Base-by-base conservation (phyloP, 345 rosid species). In the Kernera saxatilis region DNA sequence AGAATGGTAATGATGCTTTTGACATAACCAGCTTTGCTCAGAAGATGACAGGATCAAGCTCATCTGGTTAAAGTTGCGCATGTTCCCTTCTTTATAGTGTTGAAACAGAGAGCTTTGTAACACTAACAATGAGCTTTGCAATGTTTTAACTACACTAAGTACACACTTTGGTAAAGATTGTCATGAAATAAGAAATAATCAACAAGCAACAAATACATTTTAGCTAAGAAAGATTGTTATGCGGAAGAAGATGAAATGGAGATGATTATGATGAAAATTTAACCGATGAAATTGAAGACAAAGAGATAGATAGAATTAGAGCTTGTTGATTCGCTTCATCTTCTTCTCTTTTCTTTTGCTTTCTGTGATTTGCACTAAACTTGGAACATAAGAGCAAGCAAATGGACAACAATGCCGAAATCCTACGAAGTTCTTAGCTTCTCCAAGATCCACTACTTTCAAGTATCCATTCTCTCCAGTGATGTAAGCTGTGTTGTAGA, bases 21-120 rank as follows among this genome's bases (percentile, higher is more conserved):
- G 88, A 90, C 83, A 78, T 90, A 22, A 78, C 63, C 56, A 80
- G 75, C 71, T 92, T 92, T 71, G 70, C 83, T 2, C 45, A 67
- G 37, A 77, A 72, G 79, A 33, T 74, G 69, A 32, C 39, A 51
- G 3, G 17, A n/a, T n/a, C n/a, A n/a, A n/a, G n/a, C n/a, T n/a
- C n/a, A n/a, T n/a, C n/a, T n/a, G n/a, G n/a, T n/a, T n/a, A n/a
- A n/a, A n/a, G n/a, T n/a, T n/a, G n/a, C n/a, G n/a, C n/a, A n/a
- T n/a, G n/a, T n/a, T n/a, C n/a, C n/a, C n/a, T n/a, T n/a, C n/a
- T n/a, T n/a, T n/a, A n/a, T n/a, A n/a, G n/a, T n/a, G n/a, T n/a
- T n/a, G n/a, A n/a, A n/a, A n/a, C n/a, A n/a, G n/a, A n/a, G n/a
- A n/a, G n/a, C n/a, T n/a, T n/a, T n/a, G n/a, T n/a, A n/a, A n/a